phyloP scores from a whole-genome alignment of 2,329 filamentous ascomycete genomes.

The Myriosclerotinia scirpicola region DNA sequence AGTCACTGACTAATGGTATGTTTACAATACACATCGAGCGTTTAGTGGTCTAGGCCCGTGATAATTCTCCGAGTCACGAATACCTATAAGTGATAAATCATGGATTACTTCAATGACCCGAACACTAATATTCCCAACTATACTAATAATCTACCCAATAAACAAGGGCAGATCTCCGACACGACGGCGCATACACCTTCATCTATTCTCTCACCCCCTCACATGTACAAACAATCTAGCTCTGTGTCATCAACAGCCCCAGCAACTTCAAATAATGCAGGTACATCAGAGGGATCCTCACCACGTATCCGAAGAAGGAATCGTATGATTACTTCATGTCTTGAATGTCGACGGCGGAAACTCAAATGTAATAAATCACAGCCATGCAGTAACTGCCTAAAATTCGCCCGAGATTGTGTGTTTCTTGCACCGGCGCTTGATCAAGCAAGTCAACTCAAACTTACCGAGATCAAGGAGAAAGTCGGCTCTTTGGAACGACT shows the following conservation, averaged over 20 bases:
- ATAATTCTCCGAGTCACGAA: not conserved
- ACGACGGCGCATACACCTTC: not conserved
- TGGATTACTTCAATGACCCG: constrained; percentile 11
- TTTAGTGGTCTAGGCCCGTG: not conserved
- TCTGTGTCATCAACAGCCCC: constrained; percentile 13
- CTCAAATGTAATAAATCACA: constrained; percentile 74
- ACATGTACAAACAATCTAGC: not conserved
- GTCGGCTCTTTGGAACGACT: constrained; percentile 70
- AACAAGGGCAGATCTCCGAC: not conserved
- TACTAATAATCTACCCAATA: constrained; percentile 6
- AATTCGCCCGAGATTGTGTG: constrained; percentile 50
- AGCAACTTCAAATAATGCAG: constrained; percentile 17
- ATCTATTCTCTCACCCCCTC: not conserved
- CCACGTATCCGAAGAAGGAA: constrained; percentile 49
- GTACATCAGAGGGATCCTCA: constrained; percentile 19
- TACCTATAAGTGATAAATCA: not conserved
- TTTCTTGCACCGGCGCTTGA: constrained; percentile 52
- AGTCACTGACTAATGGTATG: not conserved
- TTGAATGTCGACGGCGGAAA: constrained; percentile 72
- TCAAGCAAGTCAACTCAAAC: constrained; percentile 64
- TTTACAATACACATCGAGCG: not conserved
- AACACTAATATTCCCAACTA: constrained; percentile 3
- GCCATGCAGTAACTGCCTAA: constrained; percentile 55
- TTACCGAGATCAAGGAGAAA: constrained; percentile 77
- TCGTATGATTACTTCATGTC: constrained; percentile 67